These are phyloP conservation scores for Tylopilus rubrobrunneus DNA, from an alignment of 768 basidiomycete species.

Conservation along the genomic window DNA sequence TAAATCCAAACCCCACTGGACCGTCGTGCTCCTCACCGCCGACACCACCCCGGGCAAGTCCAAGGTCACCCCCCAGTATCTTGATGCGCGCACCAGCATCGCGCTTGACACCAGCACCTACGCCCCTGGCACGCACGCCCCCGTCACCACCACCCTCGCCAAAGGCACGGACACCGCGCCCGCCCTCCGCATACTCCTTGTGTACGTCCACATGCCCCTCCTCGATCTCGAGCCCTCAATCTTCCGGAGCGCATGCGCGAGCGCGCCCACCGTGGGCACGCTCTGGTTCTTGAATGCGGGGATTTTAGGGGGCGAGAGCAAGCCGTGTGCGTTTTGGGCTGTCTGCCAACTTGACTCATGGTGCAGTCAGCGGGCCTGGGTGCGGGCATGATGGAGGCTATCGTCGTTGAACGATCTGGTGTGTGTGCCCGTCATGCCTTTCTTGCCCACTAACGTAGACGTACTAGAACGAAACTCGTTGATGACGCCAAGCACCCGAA, in stretches of 20 bases:
- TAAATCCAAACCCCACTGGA: slow-evolving; percentile 75
- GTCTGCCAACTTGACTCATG: no score
- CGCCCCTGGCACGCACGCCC: slow-evolving; percentile 17
- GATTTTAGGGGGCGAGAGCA: no score
- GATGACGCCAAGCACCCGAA: slow-evolving; percentile 85
- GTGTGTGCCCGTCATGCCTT: slow-evolving; percentile 21
- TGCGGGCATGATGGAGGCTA: no score
- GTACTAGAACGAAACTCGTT: slow-evolving; percentile 86
- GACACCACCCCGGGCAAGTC: slow-evolving; percentile 37
- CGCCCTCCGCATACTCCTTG: slow-evolving; percentile 50
- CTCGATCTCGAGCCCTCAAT: slow-evolving; percentile 46
- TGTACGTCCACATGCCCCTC: slow-evolving; percentile 40
- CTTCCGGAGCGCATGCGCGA: slow-evolving; percentile 53
- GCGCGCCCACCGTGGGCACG: slow-evolving; percentile 51
- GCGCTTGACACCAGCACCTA: slow-evolving; percentile 42
- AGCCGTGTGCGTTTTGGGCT: no score
- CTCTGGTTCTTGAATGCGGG: no score
- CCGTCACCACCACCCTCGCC: slow-evolving; percentile 27
- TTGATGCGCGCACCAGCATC: slow-evolving; percentile 59
- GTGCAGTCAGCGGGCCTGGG: no score
- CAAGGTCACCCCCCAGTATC: slow-evolving; percentile 50
- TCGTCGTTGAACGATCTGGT: no score
- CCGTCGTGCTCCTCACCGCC: slow-evolving; percentile 50
- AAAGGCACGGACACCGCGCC: slow-evolving; percentile 56
- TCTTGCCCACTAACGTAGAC: background rate